Percentiles rank a stretch among this genome's conserved stretches.
Conservation (phyloP, 2,329 filamentous ascomycete genomes). For the Aspergillus fumigatus region DNA sequence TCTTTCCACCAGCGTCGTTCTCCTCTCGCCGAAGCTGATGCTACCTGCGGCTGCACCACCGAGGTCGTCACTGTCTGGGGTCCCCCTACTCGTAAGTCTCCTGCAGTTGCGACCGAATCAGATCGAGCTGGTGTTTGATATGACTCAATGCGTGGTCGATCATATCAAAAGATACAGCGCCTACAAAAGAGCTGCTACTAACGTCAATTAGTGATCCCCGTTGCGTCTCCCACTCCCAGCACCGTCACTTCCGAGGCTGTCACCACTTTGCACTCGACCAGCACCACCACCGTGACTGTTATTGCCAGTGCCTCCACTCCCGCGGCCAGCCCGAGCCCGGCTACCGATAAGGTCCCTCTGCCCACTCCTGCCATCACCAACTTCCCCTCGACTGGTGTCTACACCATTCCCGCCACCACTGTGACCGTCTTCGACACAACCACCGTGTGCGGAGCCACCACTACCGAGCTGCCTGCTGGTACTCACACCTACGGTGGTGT, state of each 20-base stretch:
- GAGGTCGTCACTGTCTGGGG: conserved; percentile 69
- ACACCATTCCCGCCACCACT: conserved; percentile 71
- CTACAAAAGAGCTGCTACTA: conserved; percentile 15
- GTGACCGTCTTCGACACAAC: conserved; percentile 62
- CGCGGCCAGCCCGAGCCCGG: conserved; percentile 17
- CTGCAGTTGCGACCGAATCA: neutral
- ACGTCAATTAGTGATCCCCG: conserved; percentile 33
- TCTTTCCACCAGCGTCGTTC: conserved; percentile 56
- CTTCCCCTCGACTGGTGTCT: conserved; percentile 64
- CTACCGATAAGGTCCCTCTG: conserved; percentile 29
- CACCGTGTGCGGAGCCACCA: conserved; percentile 61
- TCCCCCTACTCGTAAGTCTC: conserved; percentile 55
- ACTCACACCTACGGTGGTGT: conserved; percentile 68
- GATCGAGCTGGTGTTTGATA: neutral
- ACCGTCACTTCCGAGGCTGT: conserved; percentile 22
- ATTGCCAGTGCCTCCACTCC: conserved; percentile 18
- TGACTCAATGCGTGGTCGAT: neutral
- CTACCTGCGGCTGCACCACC: conserved; percentile 66
- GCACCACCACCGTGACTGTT: conserved; percentile 35
- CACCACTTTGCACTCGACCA: conserved; percentile 37
- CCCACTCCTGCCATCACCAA: conserved; percentile 48
- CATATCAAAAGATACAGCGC: neutral
- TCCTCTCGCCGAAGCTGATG: conserved; percentile 32
- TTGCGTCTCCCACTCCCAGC: conserved; percentile 22
- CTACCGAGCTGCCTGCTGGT: conserved; percentile 59